Base-by-base conservation (phyloP, 192 early-diverging fungal genomes). In the Backusella sp. region DNA sequence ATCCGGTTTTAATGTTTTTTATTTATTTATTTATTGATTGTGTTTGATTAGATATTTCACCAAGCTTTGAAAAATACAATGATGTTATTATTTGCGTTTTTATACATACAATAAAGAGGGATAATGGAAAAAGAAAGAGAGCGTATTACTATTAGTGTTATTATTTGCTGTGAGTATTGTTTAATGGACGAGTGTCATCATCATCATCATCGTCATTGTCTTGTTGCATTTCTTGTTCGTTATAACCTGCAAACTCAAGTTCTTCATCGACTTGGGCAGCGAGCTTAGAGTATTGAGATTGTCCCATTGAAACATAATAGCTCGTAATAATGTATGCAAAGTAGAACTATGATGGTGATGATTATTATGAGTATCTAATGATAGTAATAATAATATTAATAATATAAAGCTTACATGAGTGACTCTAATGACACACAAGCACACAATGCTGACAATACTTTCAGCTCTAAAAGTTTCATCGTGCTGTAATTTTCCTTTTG, bases 371-470 rank as follows among this genome's bases (percentile, higher is more conserved):
- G 6, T 49, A 49, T 8, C n/a, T 49, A 1, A n/a, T 44, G n/a
- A 49, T 49, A 1, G 0, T 1, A n/a, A 65, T 12, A 26, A 3
- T n/a, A 65, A 28, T 9, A 46, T 30, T 12, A 26, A 3, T n/a
- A 65, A 28, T 9, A 46, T 30, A 12, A 12, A 70, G 23, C 73
- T 72, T 73, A 81, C 80, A 67, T 81, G 80, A 21, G 74, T 66
- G 3, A 81, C 1, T 39, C 80, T 68, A 6, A 82, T 66, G 7
- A 76, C 36, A 70, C 39, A 49, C 9, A 82, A 73, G 6, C 78
- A 68, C 14, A 36, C 56, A 52, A 82, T 75, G 39, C 77, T 82
- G 53, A 82, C 80, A 11, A 68, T 76, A n/a, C 74, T 70, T 34
- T 82, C 80, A 66, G 72, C 72, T 39, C 49, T 32, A 39, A 78